Conservation (phyloP, 805 yeast species). For the Sugiyamaella floridensis region DNA sequence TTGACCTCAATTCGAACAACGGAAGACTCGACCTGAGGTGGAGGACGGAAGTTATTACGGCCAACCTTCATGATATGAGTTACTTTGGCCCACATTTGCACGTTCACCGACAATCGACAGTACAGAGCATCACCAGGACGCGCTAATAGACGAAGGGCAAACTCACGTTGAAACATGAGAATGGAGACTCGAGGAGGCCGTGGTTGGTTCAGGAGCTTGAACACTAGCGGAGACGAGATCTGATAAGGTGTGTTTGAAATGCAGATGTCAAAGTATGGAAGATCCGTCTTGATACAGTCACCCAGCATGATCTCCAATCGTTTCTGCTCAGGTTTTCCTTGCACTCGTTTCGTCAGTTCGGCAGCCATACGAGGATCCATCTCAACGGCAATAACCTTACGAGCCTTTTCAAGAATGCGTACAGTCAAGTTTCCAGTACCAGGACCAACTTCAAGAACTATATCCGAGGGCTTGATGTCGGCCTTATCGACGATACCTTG, state of each 20-base stretch:
- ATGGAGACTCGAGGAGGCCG: conserved; percentile 92
- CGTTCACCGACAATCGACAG: conserved; percentile 91
- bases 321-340: conserved; percentile 90
- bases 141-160: conserved; percentile 87
- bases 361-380: conserved; percentile 99
- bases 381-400: conserved; percentile 92
- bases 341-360: conserved; percentile 93
- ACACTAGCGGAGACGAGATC: conserved; percentile 92
- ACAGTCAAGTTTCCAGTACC: conserved; percentile 98
- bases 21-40: conserved; percentile 96
- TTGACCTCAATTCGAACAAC: conserved; percentile 92
- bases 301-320: conserved; percentile 88
- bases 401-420: conserved; percentile 82
- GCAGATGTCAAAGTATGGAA: conserved; percentile 93
- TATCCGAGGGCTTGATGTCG: conserved; percentile 82
- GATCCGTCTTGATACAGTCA: conserved; percentile 90
- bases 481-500: conserved; percentile 98
- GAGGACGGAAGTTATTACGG: conserved; percentile 92
- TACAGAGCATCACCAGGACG: conserved; percentile 94
- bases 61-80: conserved; percentile 99
- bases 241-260: conserved; percentile 97
- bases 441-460: conserved; percentile 94
- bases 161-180: conserved; percentile 96
- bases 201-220: conserved; percentile 83
- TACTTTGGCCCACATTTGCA: conserved; percentile 99